phyloP scores from a whole-genome alignment of 2,329 filamentous ascomycete species.

The Apiospora kogelbergensis region DNA sequence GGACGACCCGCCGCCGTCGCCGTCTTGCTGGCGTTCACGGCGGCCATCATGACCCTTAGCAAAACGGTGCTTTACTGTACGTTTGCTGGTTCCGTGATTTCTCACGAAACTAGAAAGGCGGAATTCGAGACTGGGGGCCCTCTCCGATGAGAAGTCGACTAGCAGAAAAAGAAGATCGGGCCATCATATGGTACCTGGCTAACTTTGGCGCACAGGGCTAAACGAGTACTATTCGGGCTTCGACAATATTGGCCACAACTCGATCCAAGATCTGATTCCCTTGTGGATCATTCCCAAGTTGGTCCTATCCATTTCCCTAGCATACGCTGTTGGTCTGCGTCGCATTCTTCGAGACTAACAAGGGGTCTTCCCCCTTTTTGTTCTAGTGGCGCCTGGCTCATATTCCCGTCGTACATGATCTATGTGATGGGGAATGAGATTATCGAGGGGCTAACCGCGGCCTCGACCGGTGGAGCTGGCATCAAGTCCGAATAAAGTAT shows the following conservation, averaged over 20 bases:
- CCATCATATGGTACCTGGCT: neutral
- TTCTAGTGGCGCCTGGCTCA: conserved; percentile 53
- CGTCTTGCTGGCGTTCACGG: conserved; percentile 49
- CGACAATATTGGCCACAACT: conserved; percentile 59
- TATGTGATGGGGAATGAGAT: conserved; percentile 49
- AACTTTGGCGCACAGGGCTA: conserved; percentile 40
- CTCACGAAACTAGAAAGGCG: neutral
- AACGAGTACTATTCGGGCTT: conserved; percentile 58
- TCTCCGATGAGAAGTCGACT: neutral
- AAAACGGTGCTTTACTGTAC: conserved; percentile 62
- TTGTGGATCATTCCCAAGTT: conserved; percentile 62
- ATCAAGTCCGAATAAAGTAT: conserved; percentile 41
- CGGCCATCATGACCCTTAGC: conserved; percentile 59
- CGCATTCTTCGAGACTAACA: conserved; percentile 1
- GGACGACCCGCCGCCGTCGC: conserved; percentile 46
- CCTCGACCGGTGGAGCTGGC: conserved; percentile 29
- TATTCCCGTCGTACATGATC: conserved; percentile 53
- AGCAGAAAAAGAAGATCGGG: neutral
- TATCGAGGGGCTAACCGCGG: conserved; percentile 42
- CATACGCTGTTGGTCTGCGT: neutral
- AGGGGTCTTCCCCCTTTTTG: neutral
- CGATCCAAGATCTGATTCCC: conserved; percentile 40
- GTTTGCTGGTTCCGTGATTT: conserved; percentile 24
- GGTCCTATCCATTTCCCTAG: conserved; percentile 24
- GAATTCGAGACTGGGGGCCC: no score